Percentiles rank a stretch among this genome's conserved stretches.
Conservation (phyloP, 225 moss, liverwort and hornwort genomes). For the Polytrichum commune region DNA sequence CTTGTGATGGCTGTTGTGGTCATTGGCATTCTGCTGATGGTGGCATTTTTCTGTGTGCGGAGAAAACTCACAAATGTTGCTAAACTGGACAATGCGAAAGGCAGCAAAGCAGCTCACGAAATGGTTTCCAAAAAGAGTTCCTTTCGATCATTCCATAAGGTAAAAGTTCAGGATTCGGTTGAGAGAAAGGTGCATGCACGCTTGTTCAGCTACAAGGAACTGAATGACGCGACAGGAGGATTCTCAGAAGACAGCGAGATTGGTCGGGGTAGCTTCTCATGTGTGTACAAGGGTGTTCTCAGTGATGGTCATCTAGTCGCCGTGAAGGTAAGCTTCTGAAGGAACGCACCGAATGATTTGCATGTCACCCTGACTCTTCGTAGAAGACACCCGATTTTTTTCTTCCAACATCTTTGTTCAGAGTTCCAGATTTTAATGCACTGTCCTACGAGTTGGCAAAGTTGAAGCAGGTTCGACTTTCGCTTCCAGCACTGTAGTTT, state of each 20-base stretch:
- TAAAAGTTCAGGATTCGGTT: slow-evolving; percentile 19
- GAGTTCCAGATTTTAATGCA: too few species aligned
- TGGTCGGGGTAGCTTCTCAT: slow-evolving; percentile 66
- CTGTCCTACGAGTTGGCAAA: too few species aligned
- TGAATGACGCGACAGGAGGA: slow-evolving; percentile 47
- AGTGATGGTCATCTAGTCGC: slow-evolving; percentile 46
- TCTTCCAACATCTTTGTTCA: too few species aligned
- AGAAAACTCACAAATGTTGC: slow-evolving; percentile 32
- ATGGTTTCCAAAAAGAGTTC: slow-evolving; percentile 30
- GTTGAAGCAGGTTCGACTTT: too few species aligned
- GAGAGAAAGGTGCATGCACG: slow-evolving; percentile 48
- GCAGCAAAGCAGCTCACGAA: slow-evolving; percentile 16
- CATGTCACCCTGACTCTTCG: too few species aligned
- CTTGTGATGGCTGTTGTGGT: slow-evolving; percentile 67
- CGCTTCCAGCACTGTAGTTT: too few species aligned
- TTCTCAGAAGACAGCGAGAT: slow-evolving; percentile 36
- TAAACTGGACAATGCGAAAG: slow-evolving; percentile 12
- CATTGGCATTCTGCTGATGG: slow-evolving; percentile 58
- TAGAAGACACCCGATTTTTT: too few species aligned
- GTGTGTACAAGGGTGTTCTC: slow-evolving; percentile 58
- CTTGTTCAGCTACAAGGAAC: slow-evolving; percentile 52
- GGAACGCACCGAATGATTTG: too few species aligned
- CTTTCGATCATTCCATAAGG: slow-evolving; percentile 31
- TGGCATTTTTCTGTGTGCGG: slow-evolving; percentile 65
- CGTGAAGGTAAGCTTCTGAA: slow-evolving; percentile 30